phyloP scores from a whole-genome alignment of 2,329 filamentous ascomycete species.

The Penicillium sclerotigenum region DNA sequence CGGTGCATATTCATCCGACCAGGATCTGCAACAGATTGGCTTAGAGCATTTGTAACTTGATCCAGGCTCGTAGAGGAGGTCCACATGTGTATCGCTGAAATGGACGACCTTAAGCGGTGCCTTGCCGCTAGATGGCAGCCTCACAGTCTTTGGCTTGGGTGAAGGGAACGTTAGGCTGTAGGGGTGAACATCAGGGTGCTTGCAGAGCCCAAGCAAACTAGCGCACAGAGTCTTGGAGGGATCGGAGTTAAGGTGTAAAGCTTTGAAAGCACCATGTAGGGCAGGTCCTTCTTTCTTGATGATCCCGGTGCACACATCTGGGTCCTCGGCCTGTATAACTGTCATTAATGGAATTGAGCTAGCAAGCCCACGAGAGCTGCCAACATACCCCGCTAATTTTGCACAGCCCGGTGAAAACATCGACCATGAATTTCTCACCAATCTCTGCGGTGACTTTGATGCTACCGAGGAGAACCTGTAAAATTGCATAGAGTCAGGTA shows the following conservation, averaged over 20 bases:
- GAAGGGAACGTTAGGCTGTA: constrained; percentile 47
- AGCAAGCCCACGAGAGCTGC: not conserved
- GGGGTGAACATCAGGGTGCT: constrained; percentile 46
- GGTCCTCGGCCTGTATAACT: constrained; percentile 45
- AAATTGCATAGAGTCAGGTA: not conserved
- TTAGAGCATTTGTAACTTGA: constrained; percentile 56
- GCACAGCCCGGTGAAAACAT: constrained; percentile 38
- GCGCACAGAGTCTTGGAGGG: constrained; percentile 54
- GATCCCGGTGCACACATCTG: constrained; percentile 55
- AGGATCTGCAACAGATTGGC: constrained; percentile 59
- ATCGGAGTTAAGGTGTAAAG: constrained; percentile 49
- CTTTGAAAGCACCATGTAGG: constrained; percentile 49
- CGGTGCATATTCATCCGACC: constrained; percentile 48
- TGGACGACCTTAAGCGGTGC: constrained; percentile 55
- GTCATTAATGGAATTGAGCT: not conserved
- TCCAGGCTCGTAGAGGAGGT: constrained; percentile 54
- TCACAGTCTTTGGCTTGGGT: constrained; percentile 37
- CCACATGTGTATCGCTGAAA: constrained; percentile 60
- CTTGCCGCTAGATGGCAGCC: constrained; percentile 47
- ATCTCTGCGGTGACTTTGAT: constrained; percentile 47
- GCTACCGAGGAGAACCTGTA: constrained; percentile 34
- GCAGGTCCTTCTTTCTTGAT: constrained; percentile 54
- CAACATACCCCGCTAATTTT: constrained; percentile 33
- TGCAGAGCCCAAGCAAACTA: constrained; percentile 54
- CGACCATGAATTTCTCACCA: constrained; percentile 45